Base-by-base conservation (phyloP, 2,329 filamentous ascomycete species). In the Xylariaceae sp. region DNA sequence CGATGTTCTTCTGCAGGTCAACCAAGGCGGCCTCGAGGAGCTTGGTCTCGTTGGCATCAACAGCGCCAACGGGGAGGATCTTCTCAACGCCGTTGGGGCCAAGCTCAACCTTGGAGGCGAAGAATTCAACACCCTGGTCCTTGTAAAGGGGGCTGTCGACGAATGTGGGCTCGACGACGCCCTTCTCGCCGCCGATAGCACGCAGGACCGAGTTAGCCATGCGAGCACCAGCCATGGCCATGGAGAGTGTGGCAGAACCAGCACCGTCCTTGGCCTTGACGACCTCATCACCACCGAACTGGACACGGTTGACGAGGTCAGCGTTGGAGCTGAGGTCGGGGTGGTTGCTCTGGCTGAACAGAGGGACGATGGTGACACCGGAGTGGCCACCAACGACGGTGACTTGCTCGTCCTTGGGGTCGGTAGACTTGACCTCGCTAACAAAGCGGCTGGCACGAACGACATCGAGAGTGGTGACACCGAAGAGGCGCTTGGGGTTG, bases 251-350 rank as follows among this genome's bases (percentile, higher is more conserved):
- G 72, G 92, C 92, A 65, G 91, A 96, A 68, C 92, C 92, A 69
- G 92, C 91, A 76, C 92, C 94, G 72, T 92, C 92, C 88, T 97
- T 97, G 77, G 92, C 94, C 85, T 96, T 84, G 79, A 97, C 92
- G 65, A 97, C 92, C 86, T 97, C 92, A 74, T 97, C 92, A 81
- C 92, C 92, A 75, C 94, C 92, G 74, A 97, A 97, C 80, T 97
- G 92, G 70, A 97, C 94, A 74, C 94, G 92, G 75, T 92, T 85
- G 77, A 97, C 80, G 68, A 97, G 89, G 59, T 82, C 81, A 70
- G 84, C 79, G 74, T 91, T 80, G 74, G 89, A 87, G 67, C 83
- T 79, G 68, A 97, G 89, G 70, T 89, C 84, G 68, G 86, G 80
- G 84, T 96, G 88, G 75, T 80, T 87, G 75, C 88, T 90, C 83